These are phyloP conservation scores for Lasiodiplodia sp. DNA, from an alignment of 2,329 filamentous ascomycete genomes.

Conservation along the genomic window DNA sequence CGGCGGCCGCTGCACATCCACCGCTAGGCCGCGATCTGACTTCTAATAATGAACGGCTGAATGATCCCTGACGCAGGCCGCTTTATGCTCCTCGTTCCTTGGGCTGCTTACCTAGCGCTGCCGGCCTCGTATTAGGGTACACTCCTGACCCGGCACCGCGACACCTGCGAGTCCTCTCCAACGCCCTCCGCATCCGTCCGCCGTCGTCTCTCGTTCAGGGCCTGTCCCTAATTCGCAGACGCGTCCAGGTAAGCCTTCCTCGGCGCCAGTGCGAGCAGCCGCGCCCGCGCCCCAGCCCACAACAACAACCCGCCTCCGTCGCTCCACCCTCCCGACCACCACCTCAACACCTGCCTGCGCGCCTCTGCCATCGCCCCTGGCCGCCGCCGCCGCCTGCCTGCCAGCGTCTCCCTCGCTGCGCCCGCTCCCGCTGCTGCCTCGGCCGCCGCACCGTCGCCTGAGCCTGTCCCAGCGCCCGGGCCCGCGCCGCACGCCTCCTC, in stretches of 20 bases:
- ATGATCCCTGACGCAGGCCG: slow-evolving; percentile 30
- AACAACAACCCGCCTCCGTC: slow-evolving; percentile 25
- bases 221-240: slow-evolving; percentile 18
- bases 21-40: slow-evolving; percentile 27
- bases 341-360: slow-evolving; percentile 5
- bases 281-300: slow-evolving; percentile 9
- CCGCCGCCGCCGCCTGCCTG: neutral
- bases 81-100: slow-evolving; percentile 31
- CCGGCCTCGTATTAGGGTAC: slow-evolving; percentile 31
- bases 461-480: neutral
- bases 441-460: neutral
- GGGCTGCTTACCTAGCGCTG: slow-evolving; percentile 31
- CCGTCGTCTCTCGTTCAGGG: slow-evolving; percentile 26
- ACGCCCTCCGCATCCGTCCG: slow-evolving; percentile 23
- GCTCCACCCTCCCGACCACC: slow-evolving; percentile 15
- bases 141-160: slow-evolving; percentile 30
- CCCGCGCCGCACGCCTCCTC: slow-evolving; percentile 15
- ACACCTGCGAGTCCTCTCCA: slow-evolving; percentile 19
- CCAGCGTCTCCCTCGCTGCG: neutral
- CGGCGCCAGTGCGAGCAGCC: slow-evolving; percentile 10
- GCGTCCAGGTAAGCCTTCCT: slow-evolving; percentile 18
- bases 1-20: slow-evolving; percentile 30
- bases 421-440: slow-evolving; percentile 1
- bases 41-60: slow-evolving; percentile 30
- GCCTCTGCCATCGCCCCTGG: slow-evolving; percentile 1